Evolutionary conservation across 2,329 filamentous ascomycete species (phyloP).

Genomic region (Penicillium sp.): DNA sequence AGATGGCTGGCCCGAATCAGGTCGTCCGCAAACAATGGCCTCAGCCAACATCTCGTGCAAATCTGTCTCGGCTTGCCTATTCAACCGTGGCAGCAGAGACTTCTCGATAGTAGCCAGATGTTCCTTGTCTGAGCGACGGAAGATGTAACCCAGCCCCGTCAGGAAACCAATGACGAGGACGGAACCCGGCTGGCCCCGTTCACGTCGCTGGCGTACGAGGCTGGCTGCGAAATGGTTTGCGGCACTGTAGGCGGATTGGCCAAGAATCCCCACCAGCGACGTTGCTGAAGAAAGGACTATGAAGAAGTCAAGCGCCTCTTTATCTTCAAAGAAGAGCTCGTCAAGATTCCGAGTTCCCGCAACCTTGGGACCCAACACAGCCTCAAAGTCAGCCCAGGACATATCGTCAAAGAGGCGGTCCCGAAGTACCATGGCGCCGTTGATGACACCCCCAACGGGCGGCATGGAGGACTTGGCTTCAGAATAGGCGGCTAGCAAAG

Average conservation of each 20-base stretch:
- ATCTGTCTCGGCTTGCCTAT: too few species aligned
- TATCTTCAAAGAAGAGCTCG: slow-evolving; percentile 18
- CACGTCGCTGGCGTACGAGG: too few species aligned
- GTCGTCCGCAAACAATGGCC: too few species aligned
- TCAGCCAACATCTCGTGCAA: too few species aligned
- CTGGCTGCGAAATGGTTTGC: neutral
- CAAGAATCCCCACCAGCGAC: slow-evolving; percentile 8
- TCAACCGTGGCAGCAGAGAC: too few species aligned
- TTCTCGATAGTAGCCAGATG: too few species aligned
- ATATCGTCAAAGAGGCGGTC: slow-evolving; percentile 20
- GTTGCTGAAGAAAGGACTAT: slow-evolving; percentile 13
- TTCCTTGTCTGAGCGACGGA: too few species aligned
- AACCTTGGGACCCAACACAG: slow-evolving; percentile 21
- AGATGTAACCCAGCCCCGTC: too few species aligned
- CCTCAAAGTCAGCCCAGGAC: neutral
- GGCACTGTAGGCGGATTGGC: slow-evolving; percentile 15
- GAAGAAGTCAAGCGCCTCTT: slow-evolving; percentile 15
- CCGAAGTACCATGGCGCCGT: slow-evolving; percentile 26
- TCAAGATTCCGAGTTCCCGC: slow-evolving; percentile 18
- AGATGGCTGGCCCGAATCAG: too few species aligned
- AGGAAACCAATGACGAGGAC: too few species aligned
- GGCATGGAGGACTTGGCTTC: slow-evolving; percentile 4
- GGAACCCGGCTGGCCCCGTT: too few species aligned
- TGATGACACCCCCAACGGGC: slow-evolving; percentile 27
- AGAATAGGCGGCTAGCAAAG: neutral